These are phyloP conservation scores for Boletus sp. DNA, from an alignment of 1,284 basidiomycete species.

Conservation along the genomic window DNA sequence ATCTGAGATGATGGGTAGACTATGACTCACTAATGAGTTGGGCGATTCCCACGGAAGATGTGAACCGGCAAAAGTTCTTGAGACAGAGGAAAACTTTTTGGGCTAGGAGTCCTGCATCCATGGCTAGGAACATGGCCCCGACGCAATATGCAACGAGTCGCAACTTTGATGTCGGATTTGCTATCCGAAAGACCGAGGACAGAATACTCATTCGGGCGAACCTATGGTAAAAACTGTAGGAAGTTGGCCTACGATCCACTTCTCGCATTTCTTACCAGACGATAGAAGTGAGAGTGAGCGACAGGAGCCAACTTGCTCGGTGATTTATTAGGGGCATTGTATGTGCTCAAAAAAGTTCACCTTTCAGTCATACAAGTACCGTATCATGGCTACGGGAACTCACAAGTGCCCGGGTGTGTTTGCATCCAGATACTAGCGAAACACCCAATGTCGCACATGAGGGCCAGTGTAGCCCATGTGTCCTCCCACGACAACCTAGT, in stretches of 20 bases:
- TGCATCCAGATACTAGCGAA: constrained; percentile 21
- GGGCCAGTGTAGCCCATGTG: constrained; percentile 23
- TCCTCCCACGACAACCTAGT: constrained; percentile 27
- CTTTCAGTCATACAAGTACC: neutral
- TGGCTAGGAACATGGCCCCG: constrained; percentile 19
- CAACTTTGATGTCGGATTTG: constrained; percentile 12
- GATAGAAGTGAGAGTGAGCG: constrained; percentile 19
- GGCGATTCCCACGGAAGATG: constrained; percentile 9
- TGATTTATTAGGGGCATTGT: neutral
- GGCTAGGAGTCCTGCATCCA: constrained; percentile 15
- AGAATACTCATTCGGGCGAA: constrained; percentile 28
- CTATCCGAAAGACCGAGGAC: constrained; percentile 24
- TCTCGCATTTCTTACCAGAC: constrained; percentile 18
- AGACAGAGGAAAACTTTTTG: constrained; percentile 22
- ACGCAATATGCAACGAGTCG: constrained; percentile 17
- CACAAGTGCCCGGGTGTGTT: neutral
- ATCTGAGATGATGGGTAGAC: neutral
- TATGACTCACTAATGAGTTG: constrained; percentile 25
- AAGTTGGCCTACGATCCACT: neutral
- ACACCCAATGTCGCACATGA: constrained; percentile 22
- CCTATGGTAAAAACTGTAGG: constrained; percentile 9
- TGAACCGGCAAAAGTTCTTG: constrained; percentile 2
- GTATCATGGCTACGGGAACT: neutral
- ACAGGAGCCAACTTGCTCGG: constrained; percentile 15
- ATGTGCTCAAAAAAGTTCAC: neutral